Evolutionary conservation across 345 rosid species (phyloP).

Genomic region (Aquilaria malaccensis): DNA sequence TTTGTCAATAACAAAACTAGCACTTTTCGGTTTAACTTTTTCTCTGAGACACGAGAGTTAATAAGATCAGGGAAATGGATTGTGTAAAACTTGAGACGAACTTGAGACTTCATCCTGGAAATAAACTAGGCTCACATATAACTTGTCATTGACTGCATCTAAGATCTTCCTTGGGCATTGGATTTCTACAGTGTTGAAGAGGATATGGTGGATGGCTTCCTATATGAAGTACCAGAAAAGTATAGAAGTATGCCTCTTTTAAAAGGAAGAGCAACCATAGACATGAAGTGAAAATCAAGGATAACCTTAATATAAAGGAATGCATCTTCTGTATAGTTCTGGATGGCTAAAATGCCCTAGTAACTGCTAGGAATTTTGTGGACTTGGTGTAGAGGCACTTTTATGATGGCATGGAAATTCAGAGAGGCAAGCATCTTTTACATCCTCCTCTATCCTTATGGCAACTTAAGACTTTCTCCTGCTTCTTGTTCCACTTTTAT

Average conservation of each 20-base stretch:
- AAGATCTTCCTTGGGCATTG: slow-evolving; percentile 99
- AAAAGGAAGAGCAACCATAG: slow-evolving; percentile 93
- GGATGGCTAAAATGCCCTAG: no score
- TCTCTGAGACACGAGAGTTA: no score
- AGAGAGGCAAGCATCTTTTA: no score
- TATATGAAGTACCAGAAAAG: slow-evolving; percentile 85
- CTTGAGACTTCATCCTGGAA: slow-evolving; percentile 26
- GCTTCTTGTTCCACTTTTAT: no score
- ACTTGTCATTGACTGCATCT: slow-evolving; percentile 99
- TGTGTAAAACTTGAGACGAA: slow-evolving; percentile 16
- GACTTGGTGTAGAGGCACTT: no score
- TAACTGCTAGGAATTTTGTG: no score
- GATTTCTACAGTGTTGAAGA: slow-evolving; percentile 99
- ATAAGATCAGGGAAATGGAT: no score
- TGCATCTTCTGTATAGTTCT: slow-evolving; percentile 8
- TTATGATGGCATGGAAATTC: no score
- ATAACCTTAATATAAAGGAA: slow-evolving; percentile 80
- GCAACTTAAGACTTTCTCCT: no score
- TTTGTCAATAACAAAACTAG: no score
- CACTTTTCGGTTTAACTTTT: no score
- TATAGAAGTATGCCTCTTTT: slow-evolving; percentile 74
- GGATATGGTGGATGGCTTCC: slow-evolving; percentile 97
- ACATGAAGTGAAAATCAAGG: slow-evolving; percentile 98
- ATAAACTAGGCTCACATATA: slow-evolving; percentile 55
- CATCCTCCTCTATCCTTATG: no score